Base-by-base conservation (phyloP, 2,329 filamentous ascomycete species). In the Fusarium dimerum region DNA sequence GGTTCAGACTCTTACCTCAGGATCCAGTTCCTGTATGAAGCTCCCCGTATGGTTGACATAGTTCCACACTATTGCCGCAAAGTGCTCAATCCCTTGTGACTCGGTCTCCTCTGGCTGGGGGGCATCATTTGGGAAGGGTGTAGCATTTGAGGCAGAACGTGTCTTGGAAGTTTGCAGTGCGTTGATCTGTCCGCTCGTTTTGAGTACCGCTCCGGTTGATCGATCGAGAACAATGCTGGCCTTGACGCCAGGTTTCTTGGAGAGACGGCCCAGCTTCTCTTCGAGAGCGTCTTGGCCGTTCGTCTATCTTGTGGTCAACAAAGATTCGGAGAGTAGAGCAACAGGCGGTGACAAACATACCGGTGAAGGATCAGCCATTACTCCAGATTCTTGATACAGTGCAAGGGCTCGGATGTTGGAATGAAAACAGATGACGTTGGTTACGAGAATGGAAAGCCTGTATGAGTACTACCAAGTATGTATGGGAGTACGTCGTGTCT, bases 161-260 rank as follows among this genome's bases (percentile, higher is more conserved):
- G 70, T 66, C 52, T 73, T 72, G 12, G 69, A 66, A 10, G 71
- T 74, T 8, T 68, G 66, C 44, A 88, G 78, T 13, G 80, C 78
- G 2, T 85, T 82, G 12, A 87, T 74, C 54, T 90, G 78, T 45
- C 90, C 90, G 48, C 83, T 88, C 7, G 86, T 89, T 66, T 88
- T 89, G 47, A 94, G 80, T 46, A 94, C 88, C 2, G 87, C 81
- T 47, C 89, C 89, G 18, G 82, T 87, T 13, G 81, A 74, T 51
- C 88, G 84, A 62, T 92, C 88, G 40, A 94, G 78, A 49, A 91
- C 83, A 45, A 94, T 79, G 50, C 88, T 89, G 62, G 87, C 89
- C 69, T 89, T 88, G 47, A 94, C 89, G 55, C 88, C 89, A 30
- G 88, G 82, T 66, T 93, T 93, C 67, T 88, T 87, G 40, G 87